Evolutionary conservation across 208 protist genomes (phyloP), one percentile per base, ranked within the genome.

Genomic region (Acanthamoeba royreba): DNA sequence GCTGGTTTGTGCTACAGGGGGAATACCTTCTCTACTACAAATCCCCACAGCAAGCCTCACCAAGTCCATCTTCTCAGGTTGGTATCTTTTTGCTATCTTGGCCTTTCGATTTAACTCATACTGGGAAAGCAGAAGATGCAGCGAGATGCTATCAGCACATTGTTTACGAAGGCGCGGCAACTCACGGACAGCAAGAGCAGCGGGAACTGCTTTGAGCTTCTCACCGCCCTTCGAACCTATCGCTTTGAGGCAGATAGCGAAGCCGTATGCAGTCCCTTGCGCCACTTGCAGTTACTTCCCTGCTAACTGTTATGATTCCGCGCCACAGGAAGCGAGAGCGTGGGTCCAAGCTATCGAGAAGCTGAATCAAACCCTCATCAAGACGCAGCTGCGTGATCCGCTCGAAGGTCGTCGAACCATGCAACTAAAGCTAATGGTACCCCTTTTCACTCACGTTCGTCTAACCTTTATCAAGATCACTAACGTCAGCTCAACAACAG

Each of bases 341-440:
- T 85, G 74, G 74, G 74, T 85, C n/a, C 74, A 85, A 45, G 74
- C 74, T 7, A 85, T 85, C n/a, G 74, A 85, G 74, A 53, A 19
- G 4, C 38, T 85, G 42, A 85, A 85, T 8, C 74, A 85, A 31
- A 85, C 74, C 4, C 43, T 85, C 0, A 85, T 85, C 74, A 85
- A 85, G 43, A 85, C 74, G 4, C 74, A 85, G 74, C 43, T 85
- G 74, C 74, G 74, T 45, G 8, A 85, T 53, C 74, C 74, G 43
- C 74, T 85, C n/a, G 74, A 85, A 35, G 74, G 74, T 25, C 74
- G 74, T 33, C 74, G 74, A 31, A 85, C 74, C 74, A 85, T 85
- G 74, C 74, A 85, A 33, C 74, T 85, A 22, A 85, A 85, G 43
- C 43, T 85, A 2, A 85, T 85, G 74, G 74, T 81, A 47, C 4